Base-by-base conservation (phyloP, 495 filamentous ascomycete genomes). In the Hypoxylon intermedium region DNA sequence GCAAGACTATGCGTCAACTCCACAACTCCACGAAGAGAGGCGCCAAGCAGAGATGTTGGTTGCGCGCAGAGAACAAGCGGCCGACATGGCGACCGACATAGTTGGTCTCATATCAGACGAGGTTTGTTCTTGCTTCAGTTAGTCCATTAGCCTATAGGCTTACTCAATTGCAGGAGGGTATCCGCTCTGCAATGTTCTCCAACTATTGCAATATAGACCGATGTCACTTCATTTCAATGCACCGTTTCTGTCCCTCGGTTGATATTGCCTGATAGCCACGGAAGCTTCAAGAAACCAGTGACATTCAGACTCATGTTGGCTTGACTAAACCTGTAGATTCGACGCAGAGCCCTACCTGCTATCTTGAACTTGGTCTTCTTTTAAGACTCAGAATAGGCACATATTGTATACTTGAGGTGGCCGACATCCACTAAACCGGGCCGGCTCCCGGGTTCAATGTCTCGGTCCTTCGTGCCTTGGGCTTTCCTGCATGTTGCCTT, bases 161-260 rank as follows among this genome's bases (percentile, higher is more conserved):
- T 36, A 47, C 34, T 43, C 7, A 43, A 30, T 42, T 34, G 13
- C 36, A 42, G 43, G 43, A 36, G 42, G 57, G 24, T 48, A 20
- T 34, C 30, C 20, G 16, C 42, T 53, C 9, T 40, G 41, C 57
- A 40, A 41, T 43, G 42, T 41, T 36, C n/a, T 23, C 28, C 28
- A 34, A 38, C 18, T 13, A 36, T 26, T 18, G 36, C 31, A 59
- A 53, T 41, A 59, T 53, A 53, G 30, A 53, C 12, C 38, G 34
- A 59, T 53, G 36, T 53, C 30, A 52, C 28, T 23, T 38, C 40
- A 24, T 44, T 44, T 45, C 37, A 36, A 23, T 13, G 9, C 16
- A 4, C 18, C 9, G 15, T 9, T 48, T 21, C 6, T 11, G 23
- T 9, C n/a, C n/a, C n/a, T n/a, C n/a, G n/a, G n/a, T n/a, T n/a